These are phyloP conservation scores for Claviceps pusilla DNA, from an alignment of 2,329 filamentous ascomycete genomes.

Conservation along the genomic window DNA sequence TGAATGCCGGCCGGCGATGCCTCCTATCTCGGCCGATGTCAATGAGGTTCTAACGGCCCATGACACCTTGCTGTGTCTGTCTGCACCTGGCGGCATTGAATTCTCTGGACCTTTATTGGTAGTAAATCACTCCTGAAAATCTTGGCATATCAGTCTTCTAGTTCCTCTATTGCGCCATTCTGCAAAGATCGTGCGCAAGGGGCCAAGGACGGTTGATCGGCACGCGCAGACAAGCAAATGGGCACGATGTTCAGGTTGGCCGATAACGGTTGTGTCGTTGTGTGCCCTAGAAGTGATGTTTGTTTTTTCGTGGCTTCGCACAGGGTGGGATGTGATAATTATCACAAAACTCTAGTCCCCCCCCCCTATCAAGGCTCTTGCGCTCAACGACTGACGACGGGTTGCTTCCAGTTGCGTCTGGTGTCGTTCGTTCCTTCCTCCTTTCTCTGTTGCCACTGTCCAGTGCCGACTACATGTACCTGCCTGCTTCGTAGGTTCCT, in stretches of 20 bases:
- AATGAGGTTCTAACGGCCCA: neutral
- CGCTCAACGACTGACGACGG: neutral
- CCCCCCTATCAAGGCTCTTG: neutral
- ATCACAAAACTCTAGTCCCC: neutral
- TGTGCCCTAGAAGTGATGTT: neutral
- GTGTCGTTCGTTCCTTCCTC: slow-evolving; percentile 1
- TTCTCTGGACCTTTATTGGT: slow-evolving; percentile 3
- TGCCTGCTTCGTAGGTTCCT: no score
- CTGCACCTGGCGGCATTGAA: neutral
- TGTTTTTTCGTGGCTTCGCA: neutral
- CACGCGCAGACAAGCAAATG: neutral
- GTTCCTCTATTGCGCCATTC: neutral
- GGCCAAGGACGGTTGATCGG: neutral
- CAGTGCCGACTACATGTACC: neutral
- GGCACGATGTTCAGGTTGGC: neutral
- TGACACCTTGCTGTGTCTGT: neutral
- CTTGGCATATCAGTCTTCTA: neutral
- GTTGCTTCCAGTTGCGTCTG: neutral
- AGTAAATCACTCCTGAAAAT: neutral
- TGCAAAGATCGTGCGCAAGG: neutral
- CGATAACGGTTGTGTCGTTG: neutral
- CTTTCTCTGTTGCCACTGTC: neutral
- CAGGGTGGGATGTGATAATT: neutral
- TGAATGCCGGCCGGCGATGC: neutral
- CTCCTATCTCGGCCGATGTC: slow-evolving; percentile 2